Base-by-base conservation (phyloP, 2,329 filamentous ascomycete species). In the Scedosporium dehoogii region DNA sequence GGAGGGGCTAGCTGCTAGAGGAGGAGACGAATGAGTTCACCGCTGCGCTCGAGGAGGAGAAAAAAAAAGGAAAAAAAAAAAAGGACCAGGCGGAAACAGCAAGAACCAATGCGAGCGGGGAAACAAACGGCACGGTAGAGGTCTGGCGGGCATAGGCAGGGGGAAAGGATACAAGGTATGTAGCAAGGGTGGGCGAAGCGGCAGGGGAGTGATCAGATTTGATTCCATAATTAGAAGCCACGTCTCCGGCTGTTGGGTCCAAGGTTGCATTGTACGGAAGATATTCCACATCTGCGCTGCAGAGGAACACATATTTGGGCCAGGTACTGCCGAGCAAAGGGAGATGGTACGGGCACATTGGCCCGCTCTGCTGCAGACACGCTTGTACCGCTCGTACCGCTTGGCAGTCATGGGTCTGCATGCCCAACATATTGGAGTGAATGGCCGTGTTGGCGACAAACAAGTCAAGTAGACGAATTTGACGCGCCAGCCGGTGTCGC, bases 171-270 rank as follows among this genome's bases (percentile, higher is more conserved):
- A 23, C 16, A 18, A 21, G n/a, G 48, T 6, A 23, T n/a, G n/a
- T n/a, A 21, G 5, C 7, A 23, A 23, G 51, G 51, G 51, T 55
- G 51, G 18, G 51, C 18, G 51, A 55, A 48, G 44, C 51, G 51
- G 23, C 18, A 55, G 23, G 21, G 10, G 18, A 55, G 51, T 27
- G 51, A 55, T 23, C 18, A 55, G 51, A 27, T 55, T 55, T 27
- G 51, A 55, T 55, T 55, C 51, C 51, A 55, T 55, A 55, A 12
- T 55, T 55, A 55, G 51, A 55, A 55, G 51, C 51, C 51, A 55
- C 51, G 12, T 55, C 51, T 55, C 51, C 51, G 51, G 51, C 51
- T 55, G 51, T 55, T 55, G 51, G 51, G 51, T 55, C 51, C 21
- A 55, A 55, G 18, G 51, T 55, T n/a, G 21, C 51, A 55, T 27